Evolutionary conservation across 495 filamentous ascomycete species (phyloP).

Genomic region (Trichoderma asperelloides): DNA sequence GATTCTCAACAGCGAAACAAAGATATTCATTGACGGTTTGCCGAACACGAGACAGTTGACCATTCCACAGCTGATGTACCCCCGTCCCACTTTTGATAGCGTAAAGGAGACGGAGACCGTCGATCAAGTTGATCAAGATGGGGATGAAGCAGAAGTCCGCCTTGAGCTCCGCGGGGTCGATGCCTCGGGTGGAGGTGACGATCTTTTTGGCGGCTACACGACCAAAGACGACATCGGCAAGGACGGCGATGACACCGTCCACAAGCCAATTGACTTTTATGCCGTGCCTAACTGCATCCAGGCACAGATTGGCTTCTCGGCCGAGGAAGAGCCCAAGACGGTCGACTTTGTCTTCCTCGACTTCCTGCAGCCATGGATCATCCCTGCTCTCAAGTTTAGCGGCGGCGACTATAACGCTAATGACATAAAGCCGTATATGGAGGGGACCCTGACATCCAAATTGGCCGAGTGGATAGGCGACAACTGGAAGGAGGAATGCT

Average conservation of each 20-base stretch:
- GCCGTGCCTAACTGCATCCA: slow-evolving; percentile 75
- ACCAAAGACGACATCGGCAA: slow-evolving; percentile 74
- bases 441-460: slow-evolving; percentile 62
- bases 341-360: slow-evolving; percentile 88
- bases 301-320: slow-evolving; percentile 47
- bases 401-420: slow-evolving; percentile 50
- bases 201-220: slow-evolving; percentile 71
- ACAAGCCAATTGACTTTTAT: slow-evolving; percentile 65
- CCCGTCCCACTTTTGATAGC: background rate
- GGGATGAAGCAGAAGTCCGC: background rate
- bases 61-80: slow-evolving; percentile 30
- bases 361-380: slow-evolving; percentile 74
- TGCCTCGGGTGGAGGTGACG: slow-evolving; percentile 19
- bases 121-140: background rate
- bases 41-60: slow-evolving; percentile 26
- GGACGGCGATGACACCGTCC: slow-evolving; percentile 90
- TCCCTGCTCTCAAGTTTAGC: slow-evolving; percentile 60
- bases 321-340: slow-evolving; percentile 45
- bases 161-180: slow-evolving; percentile 8
- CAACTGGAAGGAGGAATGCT: slow-evolving; percentile 60
- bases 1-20: slow-evolving; percentile 64
- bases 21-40: slow-evolving; percentile 35
- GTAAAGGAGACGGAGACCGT: background rate
- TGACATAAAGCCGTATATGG: slow-evolving; percentile 57
- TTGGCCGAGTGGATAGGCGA: slow-evolving; percentile 69